Conservation (phyloP, 2,329 filamentous ascomycete species). For the Calonectria ilicicola region DNA sequence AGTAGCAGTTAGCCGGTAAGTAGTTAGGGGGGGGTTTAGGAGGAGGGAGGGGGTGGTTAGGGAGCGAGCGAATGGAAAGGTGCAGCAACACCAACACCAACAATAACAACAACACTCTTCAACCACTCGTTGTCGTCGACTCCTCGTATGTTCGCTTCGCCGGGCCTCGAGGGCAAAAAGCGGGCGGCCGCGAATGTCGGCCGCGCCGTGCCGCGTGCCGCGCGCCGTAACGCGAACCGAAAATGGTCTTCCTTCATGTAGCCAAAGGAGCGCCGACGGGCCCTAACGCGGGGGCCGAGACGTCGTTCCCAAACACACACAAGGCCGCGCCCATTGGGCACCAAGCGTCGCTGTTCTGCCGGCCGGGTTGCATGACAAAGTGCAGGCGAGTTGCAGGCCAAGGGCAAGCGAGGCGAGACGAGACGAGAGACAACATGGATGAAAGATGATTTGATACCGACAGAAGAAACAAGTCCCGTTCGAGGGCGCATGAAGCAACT, state of each 20-base stretch:
- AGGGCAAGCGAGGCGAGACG: not conserved
- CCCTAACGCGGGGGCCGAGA: not conserved
- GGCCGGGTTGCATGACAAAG: too few species aligned
- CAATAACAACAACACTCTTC: not conserved
- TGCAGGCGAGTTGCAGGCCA: not conserved
- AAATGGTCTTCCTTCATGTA: not conserved
- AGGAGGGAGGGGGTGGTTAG: not conserved
- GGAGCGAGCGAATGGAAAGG: not conserved
- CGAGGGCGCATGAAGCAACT: not conserved
- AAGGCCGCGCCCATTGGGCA: constrained; percentile 14
- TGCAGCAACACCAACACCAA: not conserved
- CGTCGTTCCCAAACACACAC: not conserved
- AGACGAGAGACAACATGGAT: constrained; percentile 6
- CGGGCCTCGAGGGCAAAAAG: not conserved
- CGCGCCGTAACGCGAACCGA: constrained; percentile 9
- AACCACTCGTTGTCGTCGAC: not conserved
- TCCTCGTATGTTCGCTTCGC: not conserved
- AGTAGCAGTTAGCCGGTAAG: not conserved
- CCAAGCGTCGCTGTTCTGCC: not conserved
- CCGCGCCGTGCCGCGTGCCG: constrained; percentile 16
- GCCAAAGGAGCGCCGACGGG: not conserved
- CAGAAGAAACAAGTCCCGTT: not conserved
- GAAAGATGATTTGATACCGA: constrained; percentile 10
- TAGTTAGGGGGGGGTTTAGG: too few species aligned
- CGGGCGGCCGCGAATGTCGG: constrained; percentile 12